A percentile compares a stretch with the other conserved stretches of the same genome.
Conservation (phyloP, 768 basidiomycete species). For the Hydnomerulius pinastri region DNA sequence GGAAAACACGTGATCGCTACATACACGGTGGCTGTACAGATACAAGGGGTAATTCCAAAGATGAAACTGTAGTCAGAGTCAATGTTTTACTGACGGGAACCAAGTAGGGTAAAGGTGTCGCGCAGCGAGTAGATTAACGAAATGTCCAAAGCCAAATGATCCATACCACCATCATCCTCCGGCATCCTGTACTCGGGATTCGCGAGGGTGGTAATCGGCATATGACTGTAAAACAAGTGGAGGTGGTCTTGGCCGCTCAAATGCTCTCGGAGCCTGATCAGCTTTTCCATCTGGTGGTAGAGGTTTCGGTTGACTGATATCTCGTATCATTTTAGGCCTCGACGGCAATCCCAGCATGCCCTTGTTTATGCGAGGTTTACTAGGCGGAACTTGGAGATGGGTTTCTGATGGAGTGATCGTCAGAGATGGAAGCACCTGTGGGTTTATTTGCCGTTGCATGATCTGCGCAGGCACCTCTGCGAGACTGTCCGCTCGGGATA, state of each 20-base stretch:
- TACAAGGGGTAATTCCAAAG: too few species aligned
- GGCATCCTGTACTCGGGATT: slow-evolving; percentile 13
- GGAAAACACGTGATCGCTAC: slow-evolving; percentile 20
- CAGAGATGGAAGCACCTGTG: slow-evolving; percentile 16
- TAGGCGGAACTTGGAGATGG: slow-evolving; percentile 7
- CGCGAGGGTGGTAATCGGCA: slow-evolving; percentile 4
- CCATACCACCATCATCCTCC: slow-evolving; percentile 13
- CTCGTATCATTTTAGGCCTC: slow-evolving; percentile 23
- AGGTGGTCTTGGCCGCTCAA: slow-evolving; percentile 46
- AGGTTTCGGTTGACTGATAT: slow-evolving; percentile 33
- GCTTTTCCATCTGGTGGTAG: slow-evolving; percentile 10
- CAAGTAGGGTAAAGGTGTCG: neutral
- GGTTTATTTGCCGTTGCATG: neutral
- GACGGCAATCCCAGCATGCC: slow-evolving; percentile 23
- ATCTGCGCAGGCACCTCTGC: neutral
- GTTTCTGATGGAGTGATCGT: slow-evolving; percentile 15
- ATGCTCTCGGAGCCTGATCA: slow-evolving; percentile 22
- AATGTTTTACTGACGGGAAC: neutral
- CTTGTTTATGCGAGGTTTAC: slow-evolving; percentile 20
- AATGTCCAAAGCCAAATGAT: neutral
- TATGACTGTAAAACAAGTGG: slow-evolving; percentile 31
- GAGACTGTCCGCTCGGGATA: slow-evolving; percentile 1
- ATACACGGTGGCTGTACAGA: neutral
- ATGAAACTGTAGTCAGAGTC: neutral
- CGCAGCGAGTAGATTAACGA: slow-evolving; percentile 2